Evolutionary conservation across 23 red algal species (phyloP).

Genomic region (Gracilaria caudata): DNA sequence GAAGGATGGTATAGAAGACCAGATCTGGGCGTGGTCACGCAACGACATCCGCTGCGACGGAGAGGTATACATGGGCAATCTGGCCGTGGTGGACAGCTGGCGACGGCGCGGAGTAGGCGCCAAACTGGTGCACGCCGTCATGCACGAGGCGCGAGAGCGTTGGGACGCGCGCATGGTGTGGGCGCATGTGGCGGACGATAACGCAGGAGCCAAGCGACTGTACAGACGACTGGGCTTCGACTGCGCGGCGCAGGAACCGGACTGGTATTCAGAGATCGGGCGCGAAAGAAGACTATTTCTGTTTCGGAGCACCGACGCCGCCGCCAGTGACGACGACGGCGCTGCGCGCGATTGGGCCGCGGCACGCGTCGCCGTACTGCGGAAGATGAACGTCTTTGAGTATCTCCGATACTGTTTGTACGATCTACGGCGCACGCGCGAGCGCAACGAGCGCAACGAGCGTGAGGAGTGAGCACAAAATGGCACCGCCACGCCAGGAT

Average conservation of each 20-base stretch:
- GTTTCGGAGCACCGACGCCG: neutral
- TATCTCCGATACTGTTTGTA: conserved; percentile 65
- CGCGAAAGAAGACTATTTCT: conserved; percentile 49
- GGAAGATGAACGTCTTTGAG: conserved; percentile 34
- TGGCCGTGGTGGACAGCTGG: conserved; percentile 28
- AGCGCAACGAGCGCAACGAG: neutral
- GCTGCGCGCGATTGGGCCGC: conserved; percentile 15
- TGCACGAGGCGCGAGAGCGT: conserved; percentile 2
- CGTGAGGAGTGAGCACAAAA: neutral
- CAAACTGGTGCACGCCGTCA: conserved; percentile 26
- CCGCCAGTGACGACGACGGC: neutral
- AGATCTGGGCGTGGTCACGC: neutral
- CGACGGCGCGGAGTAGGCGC: conserved; percentile 41
- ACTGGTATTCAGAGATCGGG: conserved; percentile 44
- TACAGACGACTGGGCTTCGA: conserved; percentile 47
- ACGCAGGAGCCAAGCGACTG: conserved; percentile 13
- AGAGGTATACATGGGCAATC: conserved; percentile 63
- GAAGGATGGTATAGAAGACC: neutral
- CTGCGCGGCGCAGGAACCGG: conserved; percentile 58
- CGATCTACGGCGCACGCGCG: conserved; percentile 30
- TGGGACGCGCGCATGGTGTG: conserved; percentile 52
- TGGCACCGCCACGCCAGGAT: neutral
- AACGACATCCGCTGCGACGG: neutral
- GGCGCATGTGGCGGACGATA: conserved; percentile 58
- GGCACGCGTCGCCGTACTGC: conserved; percentile 2